Conservation (phyloP, 129 eudicot genomes). For the Kitagawia praeruptora region DNA sequence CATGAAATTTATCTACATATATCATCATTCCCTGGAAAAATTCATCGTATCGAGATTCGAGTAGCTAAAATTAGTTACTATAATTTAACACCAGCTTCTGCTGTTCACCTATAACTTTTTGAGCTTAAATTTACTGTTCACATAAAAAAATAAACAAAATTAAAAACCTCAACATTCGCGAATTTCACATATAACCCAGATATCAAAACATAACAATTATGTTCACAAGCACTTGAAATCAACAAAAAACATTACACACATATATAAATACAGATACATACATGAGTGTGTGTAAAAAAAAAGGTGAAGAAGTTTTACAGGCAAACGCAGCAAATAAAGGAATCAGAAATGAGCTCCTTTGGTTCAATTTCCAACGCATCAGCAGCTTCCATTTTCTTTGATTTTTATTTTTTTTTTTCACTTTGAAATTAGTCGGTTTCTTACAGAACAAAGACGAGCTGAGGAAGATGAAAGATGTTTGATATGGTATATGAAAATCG, state of each 20-base stretch:
- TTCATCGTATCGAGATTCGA: neutral
- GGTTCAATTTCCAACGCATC: conserved; percentile 14
- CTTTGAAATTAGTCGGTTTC: neutral
- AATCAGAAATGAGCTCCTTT: conserved; percentile 40
- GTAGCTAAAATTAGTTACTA: neutral
- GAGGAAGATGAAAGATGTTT: neutral
- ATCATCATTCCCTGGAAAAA: too few species aligned
- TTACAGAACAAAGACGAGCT: neutral
- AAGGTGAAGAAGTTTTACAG: conserved; percentile 22
- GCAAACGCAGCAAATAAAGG: conserved; percentile 58
- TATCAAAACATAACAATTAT: neutral
- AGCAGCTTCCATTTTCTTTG: conserved; percentile 9
- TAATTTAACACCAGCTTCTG: neutral
- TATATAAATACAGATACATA: neutral
- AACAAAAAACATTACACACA: neutral
- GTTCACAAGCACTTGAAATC: neutral
- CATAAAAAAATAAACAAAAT: neutral
- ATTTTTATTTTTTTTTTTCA: neutral
- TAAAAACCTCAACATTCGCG: neutral
- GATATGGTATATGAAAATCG: too few species aligned
- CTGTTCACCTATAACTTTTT: too few species aligned
- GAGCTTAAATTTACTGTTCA: neutral
- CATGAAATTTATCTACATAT: too few species aligned
- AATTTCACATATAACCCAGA: neutral
- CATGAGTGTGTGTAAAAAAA: neutral